Base-by-base conservation (phyloP, 1,139 yeast genomes). In the Hansenula anomala region DNA sequence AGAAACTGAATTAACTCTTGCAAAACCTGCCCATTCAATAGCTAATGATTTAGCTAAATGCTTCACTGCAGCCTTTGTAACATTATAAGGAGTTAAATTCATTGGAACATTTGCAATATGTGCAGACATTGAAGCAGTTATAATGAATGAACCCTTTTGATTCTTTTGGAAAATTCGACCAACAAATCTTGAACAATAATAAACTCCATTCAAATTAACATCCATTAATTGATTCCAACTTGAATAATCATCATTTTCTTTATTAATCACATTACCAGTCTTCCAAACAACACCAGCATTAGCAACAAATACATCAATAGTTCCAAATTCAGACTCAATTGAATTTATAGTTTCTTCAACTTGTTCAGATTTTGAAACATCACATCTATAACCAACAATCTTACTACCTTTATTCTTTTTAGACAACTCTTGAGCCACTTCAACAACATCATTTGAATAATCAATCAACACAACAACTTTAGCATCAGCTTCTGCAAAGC, bases 211-310 rank as follows among this genome's bases (percentile, higher is more conserved):
- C 48, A 84, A 65, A 55, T 83, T 87, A 46, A 80, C 70, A 58
- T 80, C 75, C 46, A 84, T 66, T 42, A 84, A 75, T 57, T 73
- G 74, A 50, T 77, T 62, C 14, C 15, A 31, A 12, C 33, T 23
- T 50, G 76, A 63, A 86, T 86, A 83, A 46, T 67, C 73, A 58
- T 75, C 66, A 55, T 73, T 73, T 46, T 67, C 65, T 22, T 67
- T 71, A 39, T 81, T 84, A 45, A 81, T 66, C 54, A 77, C 60
- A 29, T 80, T 69, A 17, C 90, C 95, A 22, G 75, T 73, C 27
- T 80, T 74, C 94, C 94, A 86, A 28, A 89, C 84, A 31, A 84
- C 78, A 44, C 96, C 96, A 23, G 95, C 95, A 59, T 86, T 86
- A 56, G 94, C 94, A 28, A 87, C 92, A 55, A 85, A 80, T 23